phyloP scores from a whole-genome alignment of 805 yeast species.

The Priceomyces melissophilus region DNA sequence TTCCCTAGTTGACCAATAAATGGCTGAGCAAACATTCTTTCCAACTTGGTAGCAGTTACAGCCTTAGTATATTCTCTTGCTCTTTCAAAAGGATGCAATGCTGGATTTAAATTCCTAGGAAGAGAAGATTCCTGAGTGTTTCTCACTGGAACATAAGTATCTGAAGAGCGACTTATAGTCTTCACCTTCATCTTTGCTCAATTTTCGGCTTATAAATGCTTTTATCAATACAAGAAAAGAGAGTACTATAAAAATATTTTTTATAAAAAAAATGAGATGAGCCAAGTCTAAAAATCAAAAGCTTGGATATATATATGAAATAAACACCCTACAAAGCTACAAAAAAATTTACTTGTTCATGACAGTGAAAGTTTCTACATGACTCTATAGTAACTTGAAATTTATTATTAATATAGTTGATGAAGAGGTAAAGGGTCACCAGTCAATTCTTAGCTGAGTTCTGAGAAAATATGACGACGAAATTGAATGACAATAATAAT shows the following conservation, averaged over 20 bases:
- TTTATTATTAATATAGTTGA: too few species aligned
- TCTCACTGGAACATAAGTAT: conserved; percentile 86
- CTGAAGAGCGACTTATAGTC: conserved; percentile 85
- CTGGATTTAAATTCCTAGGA: conserved; percentile 89
- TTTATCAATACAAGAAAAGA: background rate
- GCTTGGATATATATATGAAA: background rate
- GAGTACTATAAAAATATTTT: background rate
- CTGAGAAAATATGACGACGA: too few species aligned
- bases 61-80: conserved; percentile 97
- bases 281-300: background rate
- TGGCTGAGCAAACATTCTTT: conserved; percentile 96
- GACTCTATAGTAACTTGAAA: too few species aligned
- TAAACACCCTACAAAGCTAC: background rate
- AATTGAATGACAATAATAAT: too few species aligned
- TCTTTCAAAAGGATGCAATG: conserved; percentile 93
- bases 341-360: background rate
- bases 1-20: conserved; percentile 91
- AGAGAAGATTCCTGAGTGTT: conserved; percentile 84
- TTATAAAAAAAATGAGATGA: conserved; percentile 1
- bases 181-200: conserved; percentile 64
- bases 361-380: too few species aligned
- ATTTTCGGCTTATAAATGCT: background rate
- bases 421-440: too few species aligned
- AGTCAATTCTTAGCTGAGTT: too few species aligned
- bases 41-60: conserved; percentile 89